These are phyloP conservation scores for Metroxylon sagu DNA, from an alignment of 176 grass and related monocot genomes.

Conservation along the genomic window DNA sequence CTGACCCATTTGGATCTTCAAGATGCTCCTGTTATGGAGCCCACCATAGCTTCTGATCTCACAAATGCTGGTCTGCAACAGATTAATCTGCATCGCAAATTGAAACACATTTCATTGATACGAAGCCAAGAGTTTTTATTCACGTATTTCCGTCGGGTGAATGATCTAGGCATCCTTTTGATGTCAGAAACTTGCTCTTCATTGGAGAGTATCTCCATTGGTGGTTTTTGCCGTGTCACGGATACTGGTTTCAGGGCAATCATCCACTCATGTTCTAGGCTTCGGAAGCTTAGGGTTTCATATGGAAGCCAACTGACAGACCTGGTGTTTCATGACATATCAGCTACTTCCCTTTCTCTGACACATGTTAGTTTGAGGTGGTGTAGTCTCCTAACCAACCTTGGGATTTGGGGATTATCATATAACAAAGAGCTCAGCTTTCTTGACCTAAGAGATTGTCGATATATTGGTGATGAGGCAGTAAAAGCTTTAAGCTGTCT, in stretches of 20 bases:
- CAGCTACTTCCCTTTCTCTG: constrained; percentile 85
- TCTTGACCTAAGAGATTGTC: constrained; percentile 82
- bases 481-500: constrained; percentile 72
- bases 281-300: constrained; percentile 76
- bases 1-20: constrained; percentile 78
- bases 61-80: constrained; percentile 81
- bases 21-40: constrained; percentile 79
- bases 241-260: constrained; percentile 86
- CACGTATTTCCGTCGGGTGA: constrained; percentile 70
- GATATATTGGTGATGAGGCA: constrained; percentile 70
- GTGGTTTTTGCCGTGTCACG: constrained; percentile 86
- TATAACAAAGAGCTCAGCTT: constrained; percentile 86
- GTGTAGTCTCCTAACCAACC: constrained; percentile 78
- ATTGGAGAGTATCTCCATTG: constrained; percentile 84
- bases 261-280: constrained; percentile 75
- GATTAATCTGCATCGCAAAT: constrained; percentile 72
- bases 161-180: constrained; percentile 81
- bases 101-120: constrained; percentile 84
- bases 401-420: constrained; percentile 65
- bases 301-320: constrained; percentile 80
- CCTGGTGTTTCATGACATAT: constrained; percentile 97
- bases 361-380: constrained; percentile 90
- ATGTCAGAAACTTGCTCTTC: constrained; percentile 72
- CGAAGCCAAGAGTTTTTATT: constrained; percentile 83
- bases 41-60: constrained; percentile 62